Base-by-base conservation (phyloP, 2,329 filamentous ascomycete species). In the Coniella vitis region DNA sequence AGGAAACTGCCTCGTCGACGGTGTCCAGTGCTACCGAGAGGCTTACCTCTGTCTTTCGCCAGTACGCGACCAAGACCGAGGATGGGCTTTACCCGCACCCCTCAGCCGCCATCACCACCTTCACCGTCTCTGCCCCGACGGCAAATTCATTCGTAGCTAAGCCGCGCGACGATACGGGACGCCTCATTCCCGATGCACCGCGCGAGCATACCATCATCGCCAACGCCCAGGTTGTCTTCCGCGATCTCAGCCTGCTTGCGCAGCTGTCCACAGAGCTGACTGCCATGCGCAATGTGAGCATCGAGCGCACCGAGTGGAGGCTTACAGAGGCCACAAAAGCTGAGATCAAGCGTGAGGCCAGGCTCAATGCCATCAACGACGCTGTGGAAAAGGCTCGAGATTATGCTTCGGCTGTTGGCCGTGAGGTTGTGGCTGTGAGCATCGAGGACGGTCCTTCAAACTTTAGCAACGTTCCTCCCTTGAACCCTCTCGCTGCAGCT, bases 351-450 rank as follows among this genome's bases (percentile, higher is more conserved):
- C 55, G 55, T 35, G 54, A 56, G 48, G 55, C 55, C 7, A 48
- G 55, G 16, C 38, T 55, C 16, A 51, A 54, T 17, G 55, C 55
- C n/a, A 56, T 57, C 29, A 48, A 25, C 45, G 42, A 57, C 31
- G 55, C 55, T 1, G 55, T 57, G 29, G 45, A 57, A 25, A 56
- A 56, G 48, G 55, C 55, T 3, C 35, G 55, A 9, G 55, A 57
- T 47, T 57, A 57, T 19, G 48, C 55, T 4, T 47, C 43, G 10
- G 54, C 55, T 22, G 51, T 57, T 3, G 53, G 51, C 16, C 47
- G 55, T 1, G 39, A 41, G 17, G 51, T 57, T 4, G 47, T 55
- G 14, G 55, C 55, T 14, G 41, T 56, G 35, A 49, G 53, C 36
- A 56, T 57, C 21, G 39, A 46, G 17, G 55, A 57, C 29, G 54